Evolutionary conservation across 108 stramenopile species (phyloP).

Genomic region (Fistulifera pelliculosa): DNA sequence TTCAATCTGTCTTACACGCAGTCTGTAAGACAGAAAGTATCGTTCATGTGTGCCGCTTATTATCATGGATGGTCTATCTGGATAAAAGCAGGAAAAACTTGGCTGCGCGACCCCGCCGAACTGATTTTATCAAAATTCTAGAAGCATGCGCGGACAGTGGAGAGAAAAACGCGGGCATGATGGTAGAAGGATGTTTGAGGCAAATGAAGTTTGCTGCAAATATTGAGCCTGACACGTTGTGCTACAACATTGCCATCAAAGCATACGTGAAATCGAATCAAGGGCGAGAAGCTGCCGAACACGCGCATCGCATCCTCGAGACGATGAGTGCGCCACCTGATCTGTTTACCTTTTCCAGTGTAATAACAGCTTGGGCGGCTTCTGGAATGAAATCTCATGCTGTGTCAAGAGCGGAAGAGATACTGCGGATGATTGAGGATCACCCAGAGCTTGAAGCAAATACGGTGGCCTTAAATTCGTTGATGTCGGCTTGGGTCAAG

Average conservation of each 20-base stretch:
- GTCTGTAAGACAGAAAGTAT: slow-evolving; percentile 22
- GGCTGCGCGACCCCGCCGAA: slow-evolving; percentile 13
- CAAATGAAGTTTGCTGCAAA: slow-evolving; percentile 25
- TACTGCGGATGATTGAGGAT: slow-evolving; percentile 24
- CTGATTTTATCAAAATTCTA: slow-evolving; percentile 20
- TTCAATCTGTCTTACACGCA: slow-evolving; percentile 21
- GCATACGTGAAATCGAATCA: slow-evolving; percentile 21
- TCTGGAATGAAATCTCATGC: slow-evolving; percentile 33
- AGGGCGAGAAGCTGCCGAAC: slow-evolving; percentile 31
- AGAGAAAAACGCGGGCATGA: slow-evolving; percentile 14
- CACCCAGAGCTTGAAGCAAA: slow-evolving; percentile 23
- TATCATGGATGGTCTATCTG: slow-evolving; percentile 34
- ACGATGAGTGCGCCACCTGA: slow-evolving; percentile 29
- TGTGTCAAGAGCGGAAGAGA: slow-evolving; percentile 28
- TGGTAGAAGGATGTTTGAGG: slow-evolving; percentile 24
- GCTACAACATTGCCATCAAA: slow-evolving; percentile 39
- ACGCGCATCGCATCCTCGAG: slow-evolving; percentile 33
- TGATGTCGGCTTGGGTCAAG: slow-evolving; percentile 42
- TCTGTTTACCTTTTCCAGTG: slow-evolving; percentile 29
- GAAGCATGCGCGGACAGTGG: slow-evolving; percentile 25
- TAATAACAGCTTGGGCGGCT: slow-evolving; percentile 34
- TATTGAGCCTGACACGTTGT: slow-evolving; percentile 28
- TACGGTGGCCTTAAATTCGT: slow-evolving; percentile 23
- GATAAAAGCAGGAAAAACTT: slow-evolving; percentile 16
- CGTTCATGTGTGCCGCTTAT: slow-evolving; percentile 12